Evolutionary conservation across 2,329 filamentous ascomycete genomes (phyloP), one percentile per base, ranked within the genome.

Genomic region (Fusarium torulosum): DNA sequence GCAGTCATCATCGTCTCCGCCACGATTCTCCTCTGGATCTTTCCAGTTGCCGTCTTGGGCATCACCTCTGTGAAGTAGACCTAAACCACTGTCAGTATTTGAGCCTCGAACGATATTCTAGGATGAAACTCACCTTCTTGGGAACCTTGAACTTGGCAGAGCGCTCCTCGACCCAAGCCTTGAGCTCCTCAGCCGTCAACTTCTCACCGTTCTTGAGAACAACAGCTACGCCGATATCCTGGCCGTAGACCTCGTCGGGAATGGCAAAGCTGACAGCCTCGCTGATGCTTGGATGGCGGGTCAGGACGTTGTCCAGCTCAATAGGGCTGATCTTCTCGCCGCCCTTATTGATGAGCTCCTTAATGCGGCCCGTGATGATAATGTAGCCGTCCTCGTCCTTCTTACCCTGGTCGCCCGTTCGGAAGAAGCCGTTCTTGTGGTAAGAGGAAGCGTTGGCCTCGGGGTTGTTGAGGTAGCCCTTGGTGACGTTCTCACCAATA

Each of bases 41-140:
- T 96, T 56, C 93, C 93, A 7, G 93, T 96, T n/a, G 93, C 92
- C 6, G 93, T 95, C 85, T 96, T 96, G 66, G 93, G 93, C 88
- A 96, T 96, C 68, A 90, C 81, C 59, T 93, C 86, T 35, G 92
- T 92, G 72, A 96, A 94, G 82, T 91, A 96, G 35, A 94, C 83
- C 89, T 91, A 15, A 11, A 52, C 17, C 57, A n/a, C 35, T 13
- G 29, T 52, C 50, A 68, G 13, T 20, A 46, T 47, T 37, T 42
- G 11, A 10, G 5, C 37, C 13, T 14, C 1, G 25, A n/a, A n/a
- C 7, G 1, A 27, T 47, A 23, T 10, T n/a, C 4, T 17, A 17
- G 15, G n/a, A 21, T 19, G 2, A 19, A 43, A 76, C 82, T 74
- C 75, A 92, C 91, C 84, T 92, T 89, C 82, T 92, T 94, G 3